These are phyloP conservation scores for Trichosporon coremiiforme DNA, from an alignment of 1,284 basidiomycete genomes.

Conservation along the genomic window DNA sequence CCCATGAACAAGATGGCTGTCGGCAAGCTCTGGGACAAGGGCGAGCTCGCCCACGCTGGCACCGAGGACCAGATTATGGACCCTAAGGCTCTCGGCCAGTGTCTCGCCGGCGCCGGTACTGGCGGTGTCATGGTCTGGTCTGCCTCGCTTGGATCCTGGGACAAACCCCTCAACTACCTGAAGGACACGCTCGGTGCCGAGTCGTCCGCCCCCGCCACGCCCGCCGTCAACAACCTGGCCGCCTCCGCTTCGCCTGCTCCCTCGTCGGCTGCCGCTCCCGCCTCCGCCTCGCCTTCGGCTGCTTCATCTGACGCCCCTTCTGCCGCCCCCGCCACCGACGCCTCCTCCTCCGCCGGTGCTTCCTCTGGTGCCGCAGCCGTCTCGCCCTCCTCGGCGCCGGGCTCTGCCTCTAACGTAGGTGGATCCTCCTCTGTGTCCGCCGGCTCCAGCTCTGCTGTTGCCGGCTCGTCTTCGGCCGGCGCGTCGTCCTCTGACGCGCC, in stretches of 20 bases:
- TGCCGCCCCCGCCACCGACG: not conserved
- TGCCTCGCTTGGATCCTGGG: constrained; percentile 26
- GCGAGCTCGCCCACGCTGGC: constrained; percentile 26
- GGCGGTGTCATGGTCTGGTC: constrained; percentile 33
- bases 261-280: not conserved
- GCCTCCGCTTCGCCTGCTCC: constrained; percentile 10
- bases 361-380: not conserved
- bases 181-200: constrained; percentile 18
- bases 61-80: constrained; percentile 25
- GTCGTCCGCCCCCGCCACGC: constrained; percentile 12
- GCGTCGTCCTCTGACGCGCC: not conserved
- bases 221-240: constrained; percentile 3
- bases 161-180: constrained; percentile 25
- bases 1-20: constrained; percentile 27
- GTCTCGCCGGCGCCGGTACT: constrained; percentile 27
- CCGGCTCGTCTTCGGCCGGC: not conserved
- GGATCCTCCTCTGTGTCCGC: not conserved
- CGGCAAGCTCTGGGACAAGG: constrained; percentile 30
- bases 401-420: constrained; percentile 16
- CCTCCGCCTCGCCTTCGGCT: not conserved
- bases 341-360: not conserved
- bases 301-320: not conserved
- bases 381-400: not conserved
- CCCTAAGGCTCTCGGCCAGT: constrained; percentile 24
- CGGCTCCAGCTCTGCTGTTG: constrained; percentile 5